These are phyloP conservation scores for Fraxinus anomala DNA, from an alignment of 257 asterid species.

Conservation along the genomic window DNA sequence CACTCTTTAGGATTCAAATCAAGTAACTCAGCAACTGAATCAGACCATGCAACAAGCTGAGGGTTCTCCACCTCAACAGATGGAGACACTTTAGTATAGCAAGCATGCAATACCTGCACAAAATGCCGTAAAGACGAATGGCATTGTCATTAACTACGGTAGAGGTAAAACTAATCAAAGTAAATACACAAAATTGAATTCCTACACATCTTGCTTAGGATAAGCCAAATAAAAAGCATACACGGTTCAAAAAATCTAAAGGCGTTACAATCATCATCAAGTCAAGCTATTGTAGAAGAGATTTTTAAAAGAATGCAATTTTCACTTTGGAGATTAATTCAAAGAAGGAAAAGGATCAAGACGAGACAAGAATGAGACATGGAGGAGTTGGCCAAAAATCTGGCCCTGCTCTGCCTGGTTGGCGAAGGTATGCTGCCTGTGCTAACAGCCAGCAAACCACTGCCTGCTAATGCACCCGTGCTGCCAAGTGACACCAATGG, in stretches of 20 bases:
- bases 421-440: too few relatives aligned
- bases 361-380: too few relatives aligned
- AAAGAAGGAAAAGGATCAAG: too few relatives aligned
- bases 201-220: not conserved
- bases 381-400: too few relatives aligned
- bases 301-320: too few relatives aligned
- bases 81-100: constrained; percentile 86
- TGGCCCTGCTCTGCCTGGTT: too few relatives aligned
- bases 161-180: not conserved
- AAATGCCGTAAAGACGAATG: constrained; percentile 10
- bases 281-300: not conserved
- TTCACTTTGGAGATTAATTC: too few relatives aligned
- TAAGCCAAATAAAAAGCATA: not conserved
- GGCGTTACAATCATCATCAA: not conserved
- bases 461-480: too few relatives aligned
- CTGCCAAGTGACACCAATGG: too few relatives aligned
- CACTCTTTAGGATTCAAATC: constrained; percentile 89
- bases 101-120: constrained; percentile 82
- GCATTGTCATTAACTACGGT: not conserved
- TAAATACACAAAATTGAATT: not conserved
- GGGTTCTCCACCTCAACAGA: constrained; percentile 89
- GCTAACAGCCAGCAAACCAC: too few relatives aligned
- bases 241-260: not conserved
- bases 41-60: constrained; percentile 89
- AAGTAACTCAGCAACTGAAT: too few relatives aligned